These are phyloP conservation scores for Hypoxylon sp. DNA, from an alignment of 2,329 filamentous ascomycete genomes.

Conservation along the genomic window DNA sequence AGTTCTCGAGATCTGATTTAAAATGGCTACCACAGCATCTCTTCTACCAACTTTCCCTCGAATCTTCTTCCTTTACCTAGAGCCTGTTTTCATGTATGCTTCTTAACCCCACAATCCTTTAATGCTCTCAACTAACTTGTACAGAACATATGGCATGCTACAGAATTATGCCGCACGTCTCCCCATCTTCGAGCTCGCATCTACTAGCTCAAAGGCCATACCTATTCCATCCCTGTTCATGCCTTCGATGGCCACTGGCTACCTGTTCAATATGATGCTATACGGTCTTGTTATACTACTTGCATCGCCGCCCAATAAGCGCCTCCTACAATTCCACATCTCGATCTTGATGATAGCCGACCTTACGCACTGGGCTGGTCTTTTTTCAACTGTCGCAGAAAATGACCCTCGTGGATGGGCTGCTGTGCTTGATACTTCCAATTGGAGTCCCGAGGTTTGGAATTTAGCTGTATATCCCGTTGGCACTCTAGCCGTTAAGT, in stretches of 20 bases:
- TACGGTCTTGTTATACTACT: conserved; percentile 47
- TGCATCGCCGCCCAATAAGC: conserved; percentile 44
- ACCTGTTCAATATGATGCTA: conserved; percentile 47
- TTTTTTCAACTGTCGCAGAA: conserved; percentile 44
- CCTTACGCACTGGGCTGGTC: conserved; percentile 46
- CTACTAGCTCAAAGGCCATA: conserved; percentile 20
- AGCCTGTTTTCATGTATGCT: conserved; percentile 47
- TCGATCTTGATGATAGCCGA: conserved; percentile 45
- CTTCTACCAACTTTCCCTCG: conserved; percentile 47
- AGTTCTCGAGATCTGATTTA: not conserved
- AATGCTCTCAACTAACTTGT: conserved; percentile 7
- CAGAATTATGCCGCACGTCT: conserved; percentile 37
- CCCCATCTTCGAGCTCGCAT: conserved; percentile 36
- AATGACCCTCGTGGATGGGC: conserved; percentile 44
- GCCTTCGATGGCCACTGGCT: conserved; percentile 34
- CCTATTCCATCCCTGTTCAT: conserved; percentile 36
- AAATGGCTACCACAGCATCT: conserved; percentile 49
- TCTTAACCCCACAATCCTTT: not conserved
- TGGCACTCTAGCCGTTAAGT: conserved; percentile 42
- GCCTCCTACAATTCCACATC: conserved; percentile 45
- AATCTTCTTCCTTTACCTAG: conserved; percentile 50
- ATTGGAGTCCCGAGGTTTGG: conserved; percentile 36
- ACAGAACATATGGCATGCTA: conserved; percentile 45
- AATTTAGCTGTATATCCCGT: conserved; percentile 39
- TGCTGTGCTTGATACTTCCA: conserved; percentile 35